Evolutionary conservation across 768 basidiomycete genomes (phyloP).

Genomic region (Tylopilus plumbeoviolaceoides): DNA sequence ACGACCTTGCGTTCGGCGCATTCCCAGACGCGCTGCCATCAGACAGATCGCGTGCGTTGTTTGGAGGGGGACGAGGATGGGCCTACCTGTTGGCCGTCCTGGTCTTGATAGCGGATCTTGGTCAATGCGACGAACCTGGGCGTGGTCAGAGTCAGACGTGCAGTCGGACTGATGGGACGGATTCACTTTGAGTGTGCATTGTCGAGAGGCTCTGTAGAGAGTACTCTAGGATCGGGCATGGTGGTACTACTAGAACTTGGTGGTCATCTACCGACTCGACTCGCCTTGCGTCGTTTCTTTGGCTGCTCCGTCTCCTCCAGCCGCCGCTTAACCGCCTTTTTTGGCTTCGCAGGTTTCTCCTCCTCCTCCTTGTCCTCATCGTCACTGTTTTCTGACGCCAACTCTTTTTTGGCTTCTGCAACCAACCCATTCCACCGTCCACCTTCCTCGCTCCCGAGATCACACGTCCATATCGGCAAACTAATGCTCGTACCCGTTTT

Average conservation of each 20-base stretch:
- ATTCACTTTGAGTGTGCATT: constrained; percentile 56
- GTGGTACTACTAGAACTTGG: neutral
- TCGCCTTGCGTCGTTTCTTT: constrained; percentile 13
- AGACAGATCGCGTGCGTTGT: neutral
- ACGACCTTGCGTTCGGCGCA: constrained; percentile 84
- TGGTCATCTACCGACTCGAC: neutral
- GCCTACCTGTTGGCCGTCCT: constrained; percentile 65
- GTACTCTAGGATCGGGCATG: constrained; percentile 46
- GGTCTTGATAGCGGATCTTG: constrained; percentile 77
- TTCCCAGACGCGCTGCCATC: constrained; percentile 77
- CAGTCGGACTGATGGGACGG: neutral
- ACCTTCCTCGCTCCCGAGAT: constrained; percentile 48
- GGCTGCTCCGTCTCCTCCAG: constrained; percentile 8
- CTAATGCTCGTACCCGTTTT: constrained; percentile 83
- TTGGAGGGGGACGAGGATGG: neutral
- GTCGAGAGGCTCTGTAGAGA: constrained; percentile 49
- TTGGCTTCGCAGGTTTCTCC: neutral
- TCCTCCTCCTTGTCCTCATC: neutral
- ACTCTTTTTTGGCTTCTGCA: constrained; percentile 9
- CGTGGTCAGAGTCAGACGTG: neutral
- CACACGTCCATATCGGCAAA: constrained; percentile 89
- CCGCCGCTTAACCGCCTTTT: constrained; percentile 12
- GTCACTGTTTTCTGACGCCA: neutral
- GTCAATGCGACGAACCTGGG: constrained; percentile 81
- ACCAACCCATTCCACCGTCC: constrained; percentile 31